Base-by-base conservation (phyloP, 2,329 filamentous ascomycete species). In the Fusarium sp. region DNA sequence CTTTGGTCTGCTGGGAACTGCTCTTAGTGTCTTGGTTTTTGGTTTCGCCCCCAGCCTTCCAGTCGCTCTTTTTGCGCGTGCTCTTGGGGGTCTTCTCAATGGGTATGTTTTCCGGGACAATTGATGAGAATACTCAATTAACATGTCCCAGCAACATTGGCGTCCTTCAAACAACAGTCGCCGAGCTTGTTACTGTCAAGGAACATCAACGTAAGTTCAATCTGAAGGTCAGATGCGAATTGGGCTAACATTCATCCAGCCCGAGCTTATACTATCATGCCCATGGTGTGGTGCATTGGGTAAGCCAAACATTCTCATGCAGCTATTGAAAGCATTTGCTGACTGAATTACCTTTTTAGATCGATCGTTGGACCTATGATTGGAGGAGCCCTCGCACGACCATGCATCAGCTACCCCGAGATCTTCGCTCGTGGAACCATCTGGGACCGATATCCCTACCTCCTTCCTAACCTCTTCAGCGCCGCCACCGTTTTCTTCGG, bases 221-320 rank as follows among this genome's bases (percentile, higher is more conserved):
- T 18, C 27, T 27, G 40, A 17, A 7, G 20, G 15, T 26, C n/a
- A 15, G 17, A 38, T 42, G 18, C 23, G 15, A 50, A 33, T 26
- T 38, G 20, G 11, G 41, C 77, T 81, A 73, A 84, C 75, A 48
- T 6, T 41, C 18, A 53, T 58, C 63, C 67, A 94, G 92, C 95
- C 74, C 93, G 93, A 75, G 96, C 95, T 53, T 99, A 97, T 83
- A 94, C 95, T 15, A 95, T 98, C 74, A 98, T 99, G 94, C 96
- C 96, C 10, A 94, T 97, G 79, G 93, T 98, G 30, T 99, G 96
- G 96, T 98, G 95, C 79, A 87, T 99, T 78, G 96, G 96, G 86
- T 93, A 85, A 83, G 86, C 83, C 12, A 40, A 38, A 35, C 32
- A 53, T 23, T 37, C 20, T 46, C 18, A 12, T 45, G 35, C 50